phyloP scores from a whole-genome alignment of 805 yeast species.

The Zygoascus tannicola region DNA sequence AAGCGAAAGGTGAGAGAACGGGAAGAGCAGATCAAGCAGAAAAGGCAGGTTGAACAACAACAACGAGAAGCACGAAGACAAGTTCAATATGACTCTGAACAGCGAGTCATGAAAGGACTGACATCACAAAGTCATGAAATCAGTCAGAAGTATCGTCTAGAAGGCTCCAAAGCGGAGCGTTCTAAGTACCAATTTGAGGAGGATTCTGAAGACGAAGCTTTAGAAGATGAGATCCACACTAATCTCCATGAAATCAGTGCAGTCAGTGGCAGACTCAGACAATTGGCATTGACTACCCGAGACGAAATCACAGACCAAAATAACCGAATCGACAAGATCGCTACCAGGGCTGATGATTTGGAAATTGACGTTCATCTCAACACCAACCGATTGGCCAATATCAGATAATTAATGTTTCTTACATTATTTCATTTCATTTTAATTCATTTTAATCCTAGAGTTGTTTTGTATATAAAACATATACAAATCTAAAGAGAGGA shows the following conservation, averaged over 20 bases:
- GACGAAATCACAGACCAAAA: constrained; percentile 77
- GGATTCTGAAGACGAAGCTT: constrained; percentile 86
- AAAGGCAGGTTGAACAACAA: constrained; percentile 52
- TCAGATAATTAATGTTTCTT: too few relatives aligned
- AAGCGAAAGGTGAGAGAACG: constrained; percentile 63
- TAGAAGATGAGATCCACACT: constrained; percentile 78
- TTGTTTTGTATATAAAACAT: too few relatives aligned
- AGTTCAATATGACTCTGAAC: constrained; percentile 54
- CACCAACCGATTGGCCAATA: constrained; percentile 49
- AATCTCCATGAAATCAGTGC: constrained; percentile 72
- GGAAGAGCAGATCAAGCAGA: constrained; percentile 58
- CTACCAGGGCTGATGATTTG: constrained; percentile 73
- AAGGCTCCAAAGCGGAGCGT: constrained; percentile 35
- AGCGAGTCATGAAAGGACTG: constrained; percentile 49
- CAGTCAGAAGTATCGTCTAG: constrained; percentile 24
- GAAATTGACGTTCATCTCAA: constrained; percentile 79
- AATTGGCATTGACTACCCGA: constrained; percentile 62
- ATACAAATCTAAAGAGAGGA: too few relatives aligned
- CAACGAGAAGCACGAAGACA: constrained; percentile 52
- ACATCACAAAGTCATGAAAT: constrained; percentile 19
- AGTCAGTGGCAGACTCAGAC: constrained; percentile 60
- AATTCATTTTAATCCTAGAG: too few relatives aligned
- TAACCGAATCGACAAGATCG: constrained; percentile 59
- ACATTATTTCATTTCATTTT: too few relatives aligned
- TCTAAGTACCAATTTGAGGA: constrained; percentile 72